Percentiles rank a stretch among this genome's conserved stretches.
Conservation (phyloP, 768 basidiomycete species). For the Psilocybe sp. region DNA sequence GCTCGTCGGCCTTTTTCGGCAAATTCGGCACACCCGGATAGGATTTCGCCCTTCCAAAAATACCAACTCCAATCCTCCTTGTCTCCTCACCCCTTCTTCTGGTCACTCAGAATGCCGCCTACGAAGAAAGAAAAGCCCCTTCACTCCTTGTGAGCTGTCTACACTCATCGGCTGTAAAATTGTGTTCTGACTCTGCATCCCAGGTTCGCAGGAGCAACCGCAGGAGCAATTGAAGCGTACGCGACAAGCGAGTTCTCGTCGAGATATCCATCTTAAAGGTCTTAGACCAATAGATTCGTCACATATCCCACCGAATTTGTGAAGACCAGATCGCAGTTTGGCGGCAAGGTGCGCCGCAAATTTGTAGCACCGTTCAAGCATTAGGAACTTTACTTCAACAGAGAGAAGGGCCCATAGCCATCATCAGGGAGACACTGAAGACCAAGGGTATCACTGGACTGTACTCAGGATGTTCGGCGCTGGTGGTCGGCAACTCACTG, state of each 20-base stretch:
- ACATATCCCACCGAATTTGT: slow-evolving; percentile 92
- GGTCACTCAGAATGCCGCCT: slow-evolving; percentile 30
- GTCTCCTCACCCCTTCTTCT: not conserved
- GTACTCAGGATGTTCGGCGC: slow-evolving; percentile 90
- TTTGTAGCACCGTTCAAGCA: not conserved
- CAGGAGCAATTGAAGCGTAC: slow-evolving; percentile 91
- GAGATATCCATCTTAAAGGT: slow-evolving; percentile 26
- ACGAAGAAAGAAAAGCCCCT: slow-evolving; percentile 76
- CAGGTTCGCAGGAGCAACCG: slow-evolving; percentile 82
- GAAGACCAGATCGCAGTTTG: slow-evolving; percentile 92
- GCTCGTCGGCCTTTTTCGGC: no score
- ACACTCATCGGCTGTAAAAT: not conserved
- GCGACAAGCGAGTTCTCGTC: slow-evolving; percentile 21
- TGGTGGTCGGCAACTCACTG: slow-evolving; percentile 85
- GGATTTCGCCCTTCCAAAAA: not conserved
- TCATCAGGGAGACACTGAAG: slow-evolving; percentile 70
- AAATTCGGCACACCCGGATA: not conserved
- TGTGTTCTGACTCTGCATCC: not conserved
- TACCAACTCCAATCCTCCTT: not conserved
- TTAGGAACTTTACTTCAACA: slow-evolving; percentile 12
- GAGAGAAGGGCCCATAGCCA: slow-evolving; percentile 68
- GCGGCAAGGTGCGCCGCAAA: slow-evolving; percentile 55
- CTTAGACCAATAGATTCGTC: slow-evolving; percentile 57
- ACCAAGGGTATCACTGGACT: slow-evolving; percentile 78
- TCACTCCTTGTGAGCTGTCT: slow-evolving; percentile 64